phyloP scores from a whole-genome alignment of 805 yeast species.

The Kuraishia hungarica region DNA sequence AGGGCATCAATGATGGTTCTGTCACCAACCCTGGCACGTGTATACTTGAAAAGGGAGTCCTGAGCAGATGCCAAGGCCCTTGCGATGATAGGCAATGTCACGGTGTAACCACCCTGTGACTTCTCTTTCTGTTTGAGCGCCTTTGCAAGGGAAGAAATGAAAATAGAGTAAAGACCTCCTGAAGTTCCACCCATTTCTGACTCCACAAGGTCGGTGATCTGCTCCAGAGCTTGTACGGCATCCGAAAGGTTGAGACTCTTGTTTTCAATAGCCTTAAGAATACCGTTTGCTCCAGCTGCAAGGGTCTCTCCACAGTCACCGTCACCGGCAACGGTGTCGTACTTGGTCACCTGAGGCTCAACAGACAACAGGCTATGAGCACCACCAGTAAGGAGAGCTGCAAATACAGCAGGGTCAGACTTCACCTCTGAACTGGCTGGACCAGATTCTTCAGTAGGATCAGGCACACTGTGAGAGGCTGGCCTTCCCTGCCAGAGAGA shows the following conservation, averaged over 20 bases:
- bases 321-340: constrained; percentile 89
- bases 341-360: constrained; percentile 81
- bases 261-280: constrained; percentile 41
- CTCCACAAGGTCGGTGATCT: constrained; percentile 77
- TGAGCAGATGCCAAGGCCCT: constrained; percentile 51
- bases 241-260: constrained; percentile 31
- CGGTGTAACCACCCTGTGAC: constrained; percentile 17
- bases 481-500: constrained; percentile 13
- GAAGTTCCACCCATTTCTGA: constrained; percentile 94
- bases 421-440: constrained; percentile 16
- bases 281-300: constrained; percentile 72
- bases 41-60: constrained; percentile 71
- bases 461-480: constrained; percentile 18
- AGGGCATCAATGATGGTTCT: constrained; percentile 84
- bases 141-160: constrained; percentile 65
- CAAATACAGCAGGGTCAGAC: constrained; percentile 20
- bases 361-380: constrained; percentile 45
- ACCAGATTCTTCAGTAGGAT: constrained; percentile 23
- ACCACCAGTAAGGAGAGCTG: constrained; percentile 32
- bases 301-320: constrained; percentile 96
- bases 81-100: constrained; percentile 30
- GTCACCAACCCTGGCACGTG: constrained; percentile 84
- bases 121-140: constrained; percentile 35
- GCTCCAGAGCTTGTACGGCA: constrained; percentile 52
- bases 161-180: constrained; percentile 88